A percentile compares a stretch with the other conserved stretches of the same genome.
These are phyloP conservation scores for Leccinum colubrinum DNA, from an alignment of 1,284 basidiomycete genomes.

Conservation along the genomic window DNA sequence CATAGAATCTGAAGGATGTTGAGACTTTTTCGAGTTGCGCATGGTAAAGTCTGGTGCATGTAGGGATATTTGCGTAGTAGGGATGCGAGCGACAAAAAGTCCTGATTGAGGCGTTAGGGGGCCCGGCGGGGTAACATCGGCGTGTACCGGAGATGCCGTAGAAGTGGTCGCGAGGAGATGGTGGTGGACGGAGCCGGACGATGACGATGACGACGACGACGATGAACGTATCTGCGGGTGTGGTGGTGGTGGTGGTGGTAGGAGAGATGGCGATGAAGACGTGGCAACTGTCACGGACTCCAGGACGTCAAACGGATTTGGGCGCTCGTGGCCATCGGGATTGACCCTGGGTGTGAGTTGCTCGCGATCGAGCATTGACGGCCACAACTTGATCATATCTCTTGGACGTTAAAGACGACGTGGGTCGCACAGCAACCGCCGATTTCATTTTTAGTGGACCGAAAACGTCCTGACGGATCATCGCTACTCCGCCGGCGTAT, in stretches of 20 bases:
- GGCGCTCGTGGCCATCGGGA: constrained; percentile 49
- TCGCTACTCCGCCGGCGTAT: constrained; percentile 16
- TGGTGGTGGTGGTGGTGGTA: not conserved
- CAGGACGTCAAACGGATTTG: constrained; percentile 68
- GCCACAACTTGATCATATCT: constrained; percentile 69
- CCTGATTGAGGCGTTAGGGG: constrained; percentile 40
- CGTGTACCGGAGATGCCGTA: constrained; percentile 23
- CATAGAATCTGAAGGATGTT: constrained; percentile 32
- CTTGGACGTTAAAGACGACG: constrained; percentile 22
- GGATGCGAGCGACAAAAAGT: constrained; percentile 54
- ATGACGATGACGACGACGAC: not conserved
- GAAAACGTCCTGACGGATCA: constrained; percentile 5
- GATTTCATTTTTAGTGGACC: constrained; percentile 9
- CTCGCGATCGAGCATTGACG: constrained; percentile 48
- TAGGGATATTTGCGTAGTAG: constrained; percentile 73
- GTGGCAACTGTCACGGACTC: constrained; percentile 25
- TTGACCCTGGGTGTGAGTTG: constrained; percentile 72
- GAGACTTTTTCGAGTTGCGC: constrained; percentile 46
- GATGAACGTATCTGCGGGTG: constrained; percentile 12
- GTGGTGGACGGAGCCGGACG: constrained; percentile 34
- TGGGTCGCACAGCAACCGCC: constrained; percentile 6
- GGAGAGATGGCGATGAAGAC: constrained; percentile 29
- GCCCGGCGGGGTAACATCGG: constrained; percentile 36
- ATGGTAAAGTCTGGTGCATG: constrained; percentile 80
- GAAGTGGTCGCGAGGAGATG: constrained; percentile 37